Conservation (phyloP, 2,329 filamentous ascomycete genomes). For the Lanzia echinophila region DNA sequence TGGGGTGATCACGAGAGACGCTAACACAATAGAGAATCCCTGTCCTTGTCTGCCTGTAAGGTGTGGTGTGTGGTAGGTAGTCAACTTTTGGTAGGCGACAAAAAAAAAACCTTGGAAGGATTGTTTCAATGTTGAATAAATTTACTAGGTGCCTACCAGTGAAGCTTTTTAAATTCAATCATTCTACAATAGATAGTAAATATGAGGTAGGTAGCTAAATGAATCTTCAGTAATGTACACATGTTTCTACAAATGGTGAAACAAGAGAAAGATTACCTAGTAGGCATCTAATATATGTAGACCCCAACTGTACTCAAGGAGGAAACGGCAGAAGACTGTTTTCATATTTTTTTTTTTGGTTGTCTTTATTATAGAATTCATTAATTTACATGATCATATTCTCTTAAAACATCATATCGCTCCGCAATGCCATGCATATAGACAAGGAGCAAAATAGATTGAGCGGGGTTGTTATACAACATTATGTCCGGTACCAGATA, state of each 20-base stretch:
- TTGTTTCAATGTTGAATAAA: too few species aligned
- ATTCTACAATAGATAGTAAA: too few species aligned
- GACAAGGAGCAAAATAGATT: slow-evolving; percentile 25
- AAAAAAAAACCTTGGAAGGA: too few species aligned
- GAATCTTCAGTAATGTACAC: too few species aligned
- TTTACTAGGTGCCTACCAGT: too few species aligned
- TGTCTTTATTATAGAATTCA: slow-evolving; percentile 4
- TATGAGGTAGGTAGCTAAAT: too few species aligned
- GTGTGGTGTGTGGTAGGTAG: not conserved
- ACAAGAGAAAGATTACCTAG: too few species aligned
- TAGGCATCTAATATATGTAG: too few species aligned
- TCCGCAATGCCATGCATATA: slow-evolving; percentile 23
- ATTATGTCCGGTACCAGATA: slow-evolving; percentile 15
- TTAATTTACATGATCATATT: slow-evolving; percentile 25
- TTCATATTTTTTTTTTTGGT: slow-evolving; percentile 5
- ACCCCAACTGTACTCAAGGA: too few species aligned
- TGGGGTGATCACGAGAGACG: slow-evolving; percentile 10
- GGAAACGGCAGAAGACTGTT: too few species aligned
- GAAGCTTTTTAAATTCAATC: too few species aligned
- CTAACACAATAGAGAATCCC: slow-evolving; percentile 12
- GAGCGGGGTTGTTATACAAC: slow-evolving; percentile 30
- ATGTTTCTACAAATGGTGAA: too few species aligned
- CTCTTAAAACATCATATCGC: slow-evolving; percentile 22
- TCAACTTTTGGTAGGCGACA: not conserved
- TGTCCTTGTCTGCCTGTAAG: not conserved